Conservation (phyloP, 179 eudicot species). For the Silene coronaria region DNA sequence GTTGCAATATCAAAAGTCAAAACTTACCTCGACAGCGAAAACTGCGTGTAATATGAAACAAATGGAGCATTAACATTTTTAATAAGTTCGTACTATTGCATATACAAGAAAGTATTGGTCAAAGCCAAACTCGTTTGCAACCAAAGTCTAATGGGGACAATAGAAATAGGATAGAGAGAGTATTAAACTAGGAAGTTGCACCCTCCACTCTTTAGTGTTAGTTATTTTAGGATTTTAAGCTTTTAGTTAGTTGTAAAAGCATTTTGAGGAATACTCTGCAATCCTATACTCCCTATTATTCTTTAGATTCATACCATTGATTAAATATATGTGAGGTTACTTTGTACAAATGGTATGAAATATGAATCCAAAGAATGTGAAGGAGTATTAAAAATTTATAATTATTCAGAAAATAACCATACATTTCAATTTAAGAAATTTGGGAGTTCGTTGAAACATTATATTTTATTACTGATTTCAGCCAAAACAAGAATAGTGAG, state of each 20-base stretch:
- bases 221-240: background rate
- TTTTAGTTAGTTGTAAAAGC: too few species aligned
- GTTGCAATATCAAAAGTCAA: background rate
- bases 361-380: too few species aligned
- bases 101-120: background rate
- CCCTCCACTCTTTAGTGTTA: background rate
- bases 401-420: background rate
- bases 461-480: too few species aligned
- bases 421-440: background rate
- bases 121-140: background rate
- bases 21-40: background rate
- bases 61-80: background rate
- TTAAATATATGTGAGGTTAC: too few species aligned
- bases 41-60: background rate
- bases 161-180: background rate
- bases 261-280: too few species aligned
- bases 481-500: too few species aligned
- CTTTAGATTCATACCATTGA: too few species aligned
- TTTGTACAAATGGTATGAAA: too few species aligned
- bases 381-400: too few species aligned
- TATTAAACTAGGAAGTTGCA: background rate
- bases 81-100: background rate
- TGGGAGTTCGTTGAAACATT: background rate
- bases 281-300: too few species aligned
- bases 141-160: slow-evolving; percentile 1